These are phyloP conservation scores for Diaporthe sp. DNA, from an alignment of 2,329 filamentous ascomycete species.

Conservation along the genomic window DNA sequence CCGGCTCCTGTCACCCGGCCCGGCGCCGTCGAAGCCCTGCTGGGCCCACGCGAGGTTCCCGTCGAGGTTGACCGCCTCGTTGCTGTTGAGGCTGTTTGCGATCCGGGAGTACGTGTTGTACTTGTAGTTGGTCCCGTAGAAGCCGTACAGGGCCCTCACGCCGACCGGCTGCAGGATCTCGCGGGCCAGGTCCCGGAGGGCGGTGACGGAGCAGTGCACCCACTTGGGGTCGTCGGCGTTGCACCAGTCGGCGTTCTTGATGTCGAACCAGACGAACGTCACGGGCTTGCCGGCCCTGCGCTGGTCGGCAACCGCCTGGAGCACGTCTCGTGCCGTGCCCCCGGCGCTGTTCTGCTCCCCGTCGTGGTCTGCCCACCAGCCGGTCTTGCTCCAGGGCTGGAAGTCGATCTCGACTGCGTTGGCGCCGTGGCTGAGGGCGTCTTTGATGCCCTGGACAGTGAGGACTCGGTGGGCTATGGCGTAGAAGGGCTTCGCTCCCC, in stretches of 20 bases:
- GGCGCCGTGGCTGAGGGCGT: background rate
- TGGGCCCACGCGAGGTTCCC: background rate
- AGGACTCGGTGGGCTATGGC: conserved; percentile 6
- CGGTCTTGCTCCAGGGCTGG: background rate
- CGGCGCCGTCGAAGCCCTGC: background rate
- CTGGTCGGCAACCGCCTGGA: conserved; percentile 6
- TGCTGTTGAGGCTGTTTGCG: background rate
- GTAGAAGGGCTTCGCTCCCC: background rate
- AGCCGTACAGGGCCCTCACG: background rate
- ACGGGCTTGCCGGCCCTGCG: conserved; percentile 4
- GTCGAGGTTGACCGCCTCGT: background rate
- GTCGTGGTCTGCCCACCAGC: conserved; percentile 10
- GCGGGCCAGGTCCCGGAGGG: background rate
- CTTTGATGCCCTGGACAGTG: background rate
- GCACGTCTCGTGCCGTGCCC: background rate
- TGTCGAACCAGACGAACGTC: conserved; percentile 3
- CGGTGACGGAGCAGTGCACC: background rate
- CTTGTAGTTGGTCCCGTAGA: background rate
- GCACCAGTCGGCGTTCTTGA: conserved; percentile 6
- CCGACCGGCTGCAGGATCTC: conserved; percentile 9
- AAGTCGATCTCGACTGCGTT: background rate
- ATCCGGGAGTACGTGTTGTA: conserved; percentile 5
- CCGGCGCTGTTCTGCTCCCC: background rate
- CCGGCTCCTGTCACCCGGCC: background rate
- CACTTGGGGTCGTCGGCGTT: background rate